A percentile compares a stretch with the other conserved stretches of the same genome.
Evolutionary conservation across 352 stramenopile species (phyloP).

Genomic region (Globisporangium echinulatum): DNA sequence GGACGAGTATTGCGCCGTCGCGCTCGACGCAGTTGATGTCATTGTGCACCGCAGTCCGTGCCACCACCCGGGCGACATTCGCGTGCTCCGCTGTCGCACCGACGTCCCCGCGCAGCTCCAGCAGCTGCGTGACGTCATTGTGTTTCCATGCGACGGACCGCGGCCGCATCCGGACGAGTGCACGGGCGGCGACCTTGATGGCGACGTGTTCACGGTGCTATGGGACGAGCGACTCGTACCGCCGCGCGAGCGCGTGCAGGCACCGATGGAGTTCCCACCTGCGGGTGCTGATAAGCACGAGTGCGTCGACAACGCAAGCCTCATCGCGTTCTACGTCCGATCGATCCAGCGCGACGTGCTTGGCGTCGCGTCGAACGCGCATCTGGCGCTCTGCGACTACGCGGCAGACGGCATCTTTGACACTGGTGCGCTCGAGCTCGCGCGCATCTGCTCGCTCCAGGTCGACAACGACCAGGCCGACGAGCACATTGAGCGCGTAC

Average conservation of each 20-base stretch:
- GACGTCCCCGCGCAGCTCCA: slow-evolving; percentile 41
- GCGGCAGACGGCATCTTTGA: slow-evolving; percentile 39
- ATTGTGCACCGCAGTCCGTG: slow-evolving; percentile 71
- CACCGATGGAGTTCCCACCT: slow-evolving; percentile 39
- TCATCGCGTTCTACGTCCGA: slow-evolving; percentile 72
- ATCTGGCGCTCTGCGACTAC: slow-evolving; percentile 59
- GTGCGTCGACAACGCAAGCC: slow-evolving; percentile 28
- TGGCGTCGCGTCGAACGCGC: slow-evolving; percentile 70
- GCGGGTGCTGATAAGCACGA: slow-evolving; percentile 19
- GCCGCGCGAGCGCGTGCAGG: slow-evolving; percentile 23
- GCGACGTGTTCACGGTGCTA: slow-evolving; percentile 77
- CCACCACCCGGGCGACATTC: slow-evolving; percentile 72
- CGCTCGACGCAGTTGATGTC: slow-evolving; percentile 40
- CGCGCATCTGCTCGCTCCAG: slow-evolving; percentile 62
- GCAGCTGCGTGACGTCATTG: slow-evolving; percentile 58
- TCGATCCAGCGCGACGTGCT: slow-evolving; percentile 71
- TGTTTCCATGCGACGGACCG: slow-evolving; percentile 64
- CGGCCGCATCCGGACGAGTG: slow-evolving; percentile 76
- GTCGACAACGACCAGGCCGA: slow-evolving; percentile 61
- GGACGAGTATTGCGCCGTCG: slow-evolving; percentile 8
- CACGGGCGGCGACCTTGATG: slow-evolving; percentile 75
- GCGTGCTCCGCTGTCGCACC: slow-evolving; percentile 43
- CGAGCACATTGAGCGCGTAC: slow-evolving; percentile 48
- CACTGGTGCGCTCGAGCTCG: slow-evolving; percentile 39
- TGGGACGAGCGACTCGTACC: slow-evolving; percentile 76